A percentile compares a stretch with the other conserved stretches of the same genome.
These are phyloP conservation scores for Xerocomellus amylosporus DNA, from an alignment of 768 basidiomycete species.

Conservation along the genomic window DNA sequence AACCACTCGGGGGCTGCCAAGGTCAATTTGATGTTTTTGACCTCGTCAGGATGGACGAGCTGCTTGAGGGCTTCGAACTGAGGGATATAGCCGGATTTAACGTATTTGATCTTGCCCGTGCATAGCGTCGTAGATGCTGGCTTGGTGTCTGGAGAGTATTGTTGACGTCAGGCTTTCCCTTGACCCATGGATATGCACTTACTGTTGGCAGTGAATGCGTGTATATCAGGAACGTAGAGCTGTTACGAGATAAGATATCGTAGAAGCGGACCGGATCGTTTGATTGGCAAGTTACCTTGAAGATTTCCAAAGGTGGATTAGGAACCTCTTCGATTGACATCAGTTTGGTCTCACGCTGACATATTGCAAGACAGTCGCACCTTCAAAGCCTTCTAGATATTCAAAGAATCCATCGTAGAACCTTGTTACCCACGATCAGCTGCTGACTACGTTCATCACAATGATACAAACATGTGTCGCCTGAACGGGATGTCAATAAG, in stretches of 20 bases:
- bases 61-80: constrained; percentile 61
- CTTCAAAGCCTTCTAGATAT: constrained; percentile 26
- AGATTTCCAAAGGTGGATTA: constrained; percentile 26
- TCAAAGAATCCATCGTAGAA: constrained; percentile 32
- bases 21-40: constrained; percentile 66
- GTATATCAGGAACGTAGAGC: constrained; percentile 28
- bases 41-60: constrained; percentile 57
- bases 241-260: constrained; percentile 1
- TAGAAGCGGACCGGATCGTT: too few relatives aligned
- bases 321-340: constrained; percentile 17
- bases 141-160: constrained; percentile 13
- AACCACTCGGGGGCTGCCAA: constrained; percentile 72
- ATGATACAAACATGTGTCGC: constrained; percentile 24
- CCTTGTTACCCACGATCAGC: constrained; percentile 12
- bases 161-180: not conserved
- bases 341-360: not conserved
- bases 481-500: constrained; percentile 11
- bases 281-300: constrained; percentile 16
- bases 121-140: constrained; percentile 24
- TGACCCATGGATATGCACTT: not conserved
- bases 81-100: constrained; percentile 58
- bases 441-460: not conserved
- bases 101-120: constrained; percentile 62
- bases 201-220: constrained; percentile 22
- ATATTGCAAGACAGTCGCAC: constrained; percentile 1